Percentiles rank a stretch among this genome's conserved stretches.
Conservation (phyloP, 2,329 filamentous ascomycete genomes). For the Tolypocladium ophioglossoides region DNA sequence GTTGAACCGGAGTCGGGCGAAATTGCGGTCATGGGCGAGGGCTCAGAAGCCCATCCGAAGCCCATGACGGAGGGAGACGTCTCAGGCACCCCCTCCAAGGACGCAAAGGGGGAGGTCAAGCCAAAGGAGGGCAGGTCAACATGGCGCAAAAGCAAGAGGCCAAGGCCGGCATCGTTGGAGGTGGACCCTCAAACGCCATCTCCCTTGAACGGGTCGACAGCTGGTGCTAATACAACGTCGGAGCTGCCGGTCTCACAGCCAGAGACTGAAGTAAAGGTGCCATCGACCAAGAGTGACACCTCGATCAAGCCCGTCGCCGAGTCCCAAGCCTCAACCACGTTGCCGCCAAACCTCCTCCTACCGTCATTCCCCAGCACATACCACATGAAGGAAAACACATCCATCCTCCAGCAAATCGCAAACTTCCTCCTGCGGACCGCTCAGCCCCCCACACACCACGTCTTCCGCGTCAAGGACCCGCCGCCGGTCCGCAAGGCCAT, state of each 20-base stretch:
- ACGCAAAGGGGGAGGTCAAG: conserved; percentile 15
- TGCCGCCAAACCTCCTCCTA: conserved; percentile 51
- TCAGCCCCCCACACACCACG: conserved; percentile 53
- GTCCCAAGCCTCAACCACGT: conserved; percentile 33
- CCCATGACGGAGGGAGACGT: conserved; percentile 34
- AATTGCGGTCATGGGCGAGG: conserved; percentile 46
- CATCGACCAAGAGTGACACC: conserved; percentile 9
- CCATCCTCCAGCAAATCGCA: conserved; percentile 57
- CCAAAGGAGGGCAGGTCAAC: conserved; percentile 23
- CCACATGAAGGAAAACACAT: conserved; percentile 53
- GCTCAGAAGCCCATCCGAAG: conserved; percentile 44
- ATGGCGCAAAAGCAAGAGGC: conserved; percentile 33
- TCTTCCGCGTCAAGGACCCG: conserved; percentile 58
- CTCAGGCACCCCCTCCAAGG: conserved; percentile 23
- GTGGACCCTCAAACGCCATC: conserved; percentile 26
- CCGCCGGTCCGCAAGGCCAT: conserved; percentile 75
- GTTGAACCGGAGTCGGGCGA: conserved; percentile 32
- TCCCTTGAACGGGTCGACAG: conserved; percentile 1
- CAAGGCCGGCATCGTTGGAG: conserved; percentile 37
- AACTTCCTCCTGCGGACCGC: conserved; percentile 45
- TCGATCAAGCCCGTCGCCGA: conserved; percentile 22
- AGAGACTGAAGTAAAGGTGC: conserved; percentile 6
- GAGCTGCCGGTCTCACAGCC: conserved; percentile 3
- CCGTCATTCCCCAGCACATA: conserved; percentile 64
- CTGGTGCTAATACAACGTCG: neutral